phyloP scores from a whole-genome alignment of 2,329 filamentous ascomycete species.

The Metarhizium rileyi region DNA sequence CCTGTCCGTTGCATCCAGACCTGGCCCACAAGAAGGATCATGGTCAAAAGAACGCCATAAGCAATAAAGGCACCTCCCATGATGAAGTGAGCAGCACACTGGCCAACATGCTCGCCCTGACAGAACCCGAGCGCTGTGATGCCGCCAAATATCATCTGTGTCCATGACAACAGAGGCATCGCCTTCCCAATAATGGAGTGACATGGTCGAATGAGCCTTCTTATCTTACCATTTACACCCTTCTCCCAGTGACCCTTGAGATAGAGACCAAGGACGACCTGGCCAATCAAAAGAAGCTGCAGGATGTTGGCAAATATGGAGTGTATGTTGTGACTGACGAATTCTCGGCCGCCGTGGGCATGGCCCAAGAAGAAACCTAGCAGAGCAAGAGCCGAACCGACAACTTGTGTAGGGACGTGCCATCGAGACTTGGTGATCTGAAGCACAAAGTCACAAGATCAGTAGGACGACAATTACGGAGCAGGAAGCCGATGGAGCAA shows the following conservation, averaged over 20 bases:
- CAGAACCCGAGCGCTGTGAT: constrained; percentile 92
- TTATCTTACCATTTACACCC: constrained; percentile 70
- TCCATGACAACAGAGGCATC: constrained; percentile 80
- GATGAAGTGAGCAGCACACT: constrained; percentile 94
- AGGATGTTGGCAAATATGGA: constrained; percentile 68
- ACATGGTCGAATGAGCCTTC: constrained; percentile 57
- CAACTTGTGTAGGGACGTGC: constrained; percentile 82
- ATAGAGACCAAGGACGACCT: constrained; percentile 76
- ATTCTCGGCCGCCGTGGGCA: constrained; percentile 79
- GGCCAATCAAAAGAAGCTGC: constrained; percentile 67
- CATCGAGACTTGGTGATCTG: constrained; percentile 83
- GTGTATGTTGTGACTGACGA: constrained; percentile 67
- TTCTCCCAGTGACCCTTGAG: constrained; percentile 81
- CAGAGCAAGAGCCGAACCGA: constrained; percentile 66
- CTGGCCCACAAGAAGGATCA: constrained; percentile 82
- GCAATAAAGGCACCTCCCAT: constrained; percentile 96
- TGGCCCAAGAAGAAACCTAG: constrained; percentile 88
- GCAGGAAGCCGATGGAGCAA: not conserved
- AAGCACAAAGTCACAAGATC: not conserved
- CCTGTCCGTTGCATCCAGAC: constrained; percentile 73
- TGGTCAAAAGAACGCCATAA: constrained; percentile 80
- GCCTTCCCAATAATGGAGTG: constrained; percentile 80
- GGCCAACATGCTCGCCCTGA: constrained; percentile 79
- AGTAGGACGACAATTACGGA: not conserved
- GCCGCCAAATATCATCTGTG: constrained; percentile 91